These are phyloP conservation scores for Warburgia ugandensis DNA, from an alignment of 164 flowering plant genomes.

Conservation along the genomic window DNA sequence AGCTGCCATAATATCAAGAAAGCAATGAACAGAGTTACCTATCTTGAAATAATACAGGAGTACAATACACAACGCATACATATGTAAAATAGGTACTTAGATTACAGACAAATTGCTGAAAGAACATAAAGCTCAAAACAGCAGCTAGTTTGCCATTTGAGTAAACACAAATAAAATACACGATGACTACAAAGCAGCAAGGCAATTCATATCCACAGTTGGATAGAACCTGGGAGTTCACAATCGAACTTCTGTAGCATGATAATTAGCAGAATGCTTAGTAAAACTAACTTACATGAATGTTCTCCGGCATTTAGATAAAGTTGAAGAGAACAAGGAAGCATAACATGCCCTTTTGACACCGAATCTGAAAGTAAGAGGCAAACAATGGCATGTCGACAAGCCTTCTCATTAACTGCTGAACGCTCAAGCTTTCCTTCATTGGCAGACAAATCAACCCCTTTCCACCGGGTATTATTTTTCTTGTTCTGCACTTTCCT, in stretches of 20 bases:
- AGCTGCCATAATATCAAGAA: too few species aligned
- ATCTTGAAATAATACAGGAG: too few species aligned
- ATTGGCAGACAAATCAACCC: conserved; percentile 24
- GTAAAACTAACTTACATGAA: conserved; percentile 88
- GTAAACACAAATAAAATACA: too few species aligned
- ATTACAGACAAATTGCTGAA: too few species aligned
- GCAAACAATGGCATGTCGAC: conserved; percentile 43
- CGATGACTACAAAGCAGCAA: too few species aligned
- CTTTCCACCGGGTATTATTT: conserved; percentile 17
- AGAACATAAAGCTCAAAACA: too few species aligned
- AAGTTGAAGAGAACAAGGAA: conserved; percentile 57
- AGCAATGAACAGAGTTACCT: too few species aligned
- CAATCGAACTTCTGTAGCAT: background rate
- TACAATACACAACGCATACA: too few species aligned
- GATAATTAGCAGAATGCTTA: too few species aligned
- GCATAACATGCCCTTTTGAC: conserved; percentile 82
- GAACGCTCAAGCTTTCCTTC: conserved; percentile 23
- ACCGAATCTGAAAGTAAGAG: conserved; percentile 58
- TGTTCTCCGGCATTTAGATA: conserved; percentile 56
- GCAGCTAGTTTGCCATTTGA: too few species aligned
- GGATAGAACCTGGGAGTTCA: background rate
- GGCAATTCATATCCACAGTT: background rate
- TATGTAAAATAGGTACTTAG: too few species aligned
- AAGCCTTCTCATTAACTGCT: conserved; percentile 27
- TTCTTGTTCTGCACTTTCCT: conserved; percentile 26